phyloP scores from a whole-genome alignment of 2,329 filamentous ascomycete species.

The Lomentospora prolificans region DNA sequence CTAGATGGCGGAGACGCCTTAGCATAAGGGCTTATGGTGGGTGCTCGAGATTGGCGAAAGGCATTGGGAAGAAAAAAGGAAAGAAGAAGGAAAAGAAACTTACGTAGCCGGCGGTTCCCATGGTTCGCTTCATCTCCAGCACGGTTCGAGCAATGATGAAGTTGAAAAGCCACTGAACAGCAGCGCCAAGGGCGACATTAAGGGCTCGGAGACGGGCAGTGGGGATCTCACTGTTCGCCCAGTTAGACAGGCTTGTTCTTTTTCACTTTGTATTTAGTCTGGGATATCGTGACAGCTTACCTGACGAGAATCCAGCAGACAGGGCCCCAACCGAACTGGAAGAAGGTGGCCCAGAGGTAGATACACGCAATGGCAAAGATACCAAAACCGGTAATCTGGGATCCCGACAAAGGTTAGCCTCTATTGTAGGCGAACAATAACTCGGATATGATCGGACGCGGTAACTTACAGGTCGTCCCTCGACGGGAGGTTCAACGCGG shows the following conservation, averaged over 20 bases:
- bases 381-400: conserved; percentile 50
- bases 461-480: conserved; percentile 31
- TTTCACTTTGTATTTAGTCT: too few species aligned
- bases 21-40: too few species aligned
- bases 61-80: conserved; percentile 11
- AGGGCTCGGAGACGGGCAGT: conserved; percentile 54
- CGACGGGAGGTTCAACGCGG: conserved; percentile 47
- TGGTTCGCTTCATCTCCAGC: conserved; percentile 21
- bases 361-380: conserved; percentile 63
- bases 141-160: conserved; percentile 54
- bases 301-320: conserved; percentile 61
- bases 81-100: conserved; percentile 13
- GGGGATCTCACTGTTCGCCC: conserved; percentile 47
- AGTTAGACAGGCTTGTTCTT: neutral
- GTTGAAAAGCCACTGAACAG: conserved; percentile 66
- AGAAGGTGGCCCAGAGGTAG: conserved; percentile 61
- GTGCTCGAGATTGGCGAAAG: too few species aligned
- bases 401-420: neutral
- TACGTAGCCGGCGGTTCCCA: conserved; percentile 31
- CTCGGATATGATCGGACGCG: neutral
- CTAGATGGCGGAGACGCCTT: conserved; percentile 14
- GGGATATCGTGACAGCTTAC: too few species aligned
- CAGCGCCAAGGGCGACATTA: conserved; percentile 59
- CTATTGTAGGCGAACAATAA: neutral
- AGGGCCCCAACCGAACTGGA: conserved; percentile 62